These are phyloP conservation scores for Globisporangium uncinulatum DNA, from an alignment of 352 stramenopile species.

Conservation along the genomic window DNA sequence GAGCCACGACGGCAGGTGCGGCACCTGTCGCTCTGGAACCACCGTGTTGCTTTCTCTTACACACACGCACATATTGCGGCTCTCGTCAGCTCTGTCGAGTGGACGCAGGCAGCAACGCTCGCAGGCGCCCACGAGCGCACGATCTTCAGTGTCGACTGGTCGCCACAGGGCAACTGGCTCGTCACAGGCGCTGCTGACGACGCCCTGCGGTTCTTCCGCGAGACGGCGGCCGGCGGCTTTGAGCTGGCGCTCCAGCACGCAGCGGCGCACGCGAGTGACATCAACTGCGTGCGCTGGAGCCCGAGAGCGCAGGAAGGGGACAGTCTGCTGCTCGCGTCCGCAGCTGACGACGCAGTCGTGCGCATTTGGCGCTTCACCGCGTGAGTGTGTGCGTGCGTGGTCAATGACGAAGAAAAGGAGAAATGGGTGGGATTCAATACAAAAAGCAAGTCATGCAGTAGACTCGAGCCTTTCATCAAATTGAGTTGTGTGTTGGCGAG, in stretches of 20 bases:
- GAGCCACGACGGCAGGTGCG: slow-evolving; percentile 42
- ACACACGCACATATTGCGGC: background rate
- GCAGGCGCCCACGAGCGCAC: slow-evolving; percentile 82
- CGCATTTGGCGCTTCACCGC: slow-evolving; percentile 63
- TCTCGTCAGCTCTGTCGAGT: slow-evolving; percentile 54
- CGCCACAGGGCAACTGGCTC: slow-evolving; percentile 76
- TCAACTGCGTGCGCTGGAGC: slow-evolving; percentile 82
- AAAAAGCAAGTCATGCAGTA: background rate
- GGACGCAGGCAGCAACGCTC: slow-evolving; percentile 80
- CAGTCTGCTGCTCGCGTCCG: slow-evolving; percentile 57
- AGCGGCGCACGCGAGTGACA: slow-evolving; percentile 61
- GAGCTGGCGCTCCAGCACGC: slow-evolving; percentile 58
- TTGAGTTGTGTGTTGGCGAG: too few species aligned
- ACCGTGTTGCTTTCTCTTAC: background rate
- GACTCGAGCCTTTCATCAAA: too few species aligned
- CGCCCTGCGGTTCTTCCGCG: slow-evolving; percentile 84
- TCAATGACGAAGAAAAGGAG: background rate
- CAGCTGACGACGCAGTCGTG: slow-evolving; percentile 54
- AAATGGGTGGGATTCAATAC: background rate
- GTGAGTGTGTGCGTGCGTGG: too few species aligned
- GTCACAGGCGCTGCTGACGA: slow-evolving; percentile 91
- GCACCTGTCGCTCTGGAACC: slow-evolving; percentile 17
- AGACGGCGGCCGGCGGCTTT: slow-evolving; percentile 32
- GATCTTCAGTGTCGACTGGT: slow-evolving; percentile 94
- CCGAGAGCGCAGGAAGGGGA: slow-evolving; percentile 22